These are phyloP conservation scores for Circinella umbellata DNA, from an alignment of 371 early-diverging fungal genomes.

Conservation along the genomic window DNA sequence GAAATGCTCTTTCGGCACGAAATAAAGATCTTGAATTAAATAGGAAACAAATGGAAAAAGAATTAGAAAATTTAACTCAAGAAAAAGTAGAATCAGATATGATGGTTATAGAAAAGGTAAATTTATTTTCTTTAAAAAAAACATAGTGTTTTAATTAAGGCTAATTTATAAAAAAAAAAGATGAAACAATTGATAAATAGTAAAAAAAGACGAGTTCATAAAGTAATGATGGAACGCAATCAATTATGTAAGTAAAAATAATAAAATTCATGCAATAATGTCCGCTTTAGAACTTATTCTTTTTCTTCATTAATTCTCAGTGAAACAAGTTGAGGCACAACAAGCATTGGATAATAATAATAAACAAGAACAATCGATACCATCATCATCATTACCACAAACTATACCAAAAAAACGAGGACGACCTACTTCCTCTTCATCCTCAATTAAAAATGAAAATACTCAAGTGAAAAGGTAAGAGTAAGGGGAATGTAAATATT, in stretches of 20 bases:
- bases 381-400: neutral
- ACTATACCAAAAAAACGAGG: neutral
- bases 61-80: conserved; percentile 9
- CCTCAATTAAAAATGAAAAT: no score
- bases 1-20: conserved; percentile 7
- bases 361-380: neutral
- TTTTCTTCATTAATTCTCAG: neutral
- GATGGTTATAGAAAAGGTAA: conserved; percentile 14
- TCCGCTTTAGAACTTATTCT: neutral
- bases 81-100: conserved; percentile 21
- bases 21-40: conserved; percentile 15
- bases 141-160: no score
- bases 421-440: neutral
- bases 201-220: conserved; percentile 17
- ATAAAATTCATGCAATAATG: neutral
- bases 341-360: neutral
- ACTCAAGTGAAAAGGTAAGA: no score
- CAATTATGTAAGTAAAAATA: neutral
- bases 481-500: no score
- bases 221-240: conserved; percentile 11
- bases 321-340: neutral
- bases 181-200: conserved; percentile 20
- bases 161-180: no score
- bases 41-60: conserved; percentile 13
- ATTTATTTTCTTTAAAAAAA: no score